Base-by-base conservation (phyloP, 2,329 filamentous ascomycete species). In the Rhytidhysteron rufulum region DNA sequence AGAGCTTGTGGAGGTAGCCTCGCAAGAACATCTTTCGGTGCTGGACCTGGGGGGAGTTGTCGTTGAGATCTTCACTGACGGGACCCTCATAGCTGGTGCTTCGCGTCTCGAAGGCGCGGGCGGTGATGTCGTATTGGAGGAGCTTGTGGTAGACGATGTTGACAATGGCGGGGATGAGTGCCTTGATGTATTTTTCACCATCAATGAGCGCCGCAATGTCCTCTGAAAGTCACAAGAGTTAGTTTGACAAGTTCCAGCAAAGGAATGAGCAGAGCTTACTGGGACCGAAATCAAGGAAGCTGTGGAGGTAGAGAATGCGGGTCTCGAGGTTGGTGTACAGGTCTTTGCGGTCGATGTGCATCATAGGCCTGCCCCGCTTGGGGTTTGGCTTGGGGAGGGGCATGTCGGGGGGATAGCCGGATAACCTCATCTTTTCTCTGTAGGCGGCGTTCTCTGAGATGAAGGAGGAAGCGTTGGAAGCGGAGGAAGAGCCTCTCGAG, bases 131-230 rank as follows among this genome's bases (percentile, higher is more conserved):
- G 65, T 86, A 87, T 55, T 82, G 79, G 9, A 91, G 72, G 1
- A 93, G 76, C 60, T 91, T 91, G 57, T 82, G 82, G 71, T 91
- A 93, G 24, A 91, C 85, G 44, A 89, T 86, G 65, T 90, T 88
- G 56, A 91, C 86, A 17, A 93, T 78, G 33, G 86, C 83, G 1
- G 88, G 88, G 48, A 91, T 88, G 22, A 91, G 77, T n/a, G 83
- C 80, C 55, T 85, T 85, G 69, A 89, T 83, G 67, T 88, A 88
- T 62, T 88, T 88, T 43, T 79, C 73, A 47, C 85, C 85, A 3
- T 74, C 71, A 11, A 78, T 73, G 27, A 90, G 75, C 29, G 85
- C 84, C 49, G 85, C 82, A 41, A 88, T 80, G 56, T 89, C 85
- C 46, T 76, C 85, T 86, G 43, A 4, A 24, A n/a, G 43, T 29